phyloP scores from a whole-genome alignment of 306 rosid genomes.

The Herpetospermum pedunculosum region DNA sequence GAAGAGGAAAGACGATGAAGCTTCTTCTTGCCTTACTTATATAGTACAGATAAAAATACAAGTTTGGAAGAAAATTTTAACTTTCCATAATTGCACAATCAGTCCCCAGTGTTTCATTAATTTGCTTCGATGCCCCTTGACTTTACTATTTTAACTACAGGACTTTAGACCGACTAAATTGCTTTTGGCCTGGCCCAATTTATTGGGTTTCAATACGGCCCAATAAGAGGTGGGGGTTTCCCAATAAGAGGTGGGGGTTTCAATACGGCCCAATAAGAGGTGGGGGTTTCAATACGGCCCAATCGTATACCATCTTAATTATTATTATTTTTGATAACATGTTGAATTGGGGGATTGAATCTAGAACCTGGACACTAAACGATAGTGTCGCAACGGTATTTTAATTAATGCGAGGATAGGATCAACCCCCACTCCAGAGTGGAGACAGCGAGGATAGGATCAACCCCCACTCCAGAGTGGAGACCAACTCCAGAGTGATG shows the following conservation, averaged over 20 bases:
- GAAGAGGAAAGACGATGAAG: not conserved
- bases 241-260: too few species aligned
- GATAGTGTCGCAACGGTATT: too few species aligned
- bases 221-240: too few species aligned
- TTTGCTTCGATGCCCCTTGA: not conserved
- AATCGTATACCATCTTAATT: too few species aligned
- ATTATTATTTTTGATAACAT: too few species aligned
- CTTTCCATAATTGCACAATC: not conserved
- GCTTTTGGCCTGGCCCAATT: not conserved
- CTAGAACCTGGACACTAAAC: too few species aligned
- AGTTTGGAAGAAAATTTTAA: not conserved
- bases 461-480: too few species aligned
- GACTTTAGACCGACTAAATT: not conserved
- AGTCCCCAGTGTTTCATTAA: not conserved
- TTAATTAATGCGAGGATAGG: too few species aligned
- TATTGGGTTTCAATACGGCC: not conserved
- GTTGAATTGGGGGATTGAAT: too few species aligned
- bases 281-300: not conserved
- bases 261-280: not conserved
- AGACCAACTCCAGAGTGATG: too few species aligned
- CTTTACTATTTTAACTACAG: not conserved
- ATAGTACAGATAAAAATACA: not conserved
- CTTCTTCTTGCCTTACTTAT: not conserved
- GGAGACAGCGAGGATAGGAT: too few species aligned
- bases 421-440: too few species aligned